Conservation (phyloP, 2,329 filamentous ascomycete species). For the Septoria petroselini region DNA sequence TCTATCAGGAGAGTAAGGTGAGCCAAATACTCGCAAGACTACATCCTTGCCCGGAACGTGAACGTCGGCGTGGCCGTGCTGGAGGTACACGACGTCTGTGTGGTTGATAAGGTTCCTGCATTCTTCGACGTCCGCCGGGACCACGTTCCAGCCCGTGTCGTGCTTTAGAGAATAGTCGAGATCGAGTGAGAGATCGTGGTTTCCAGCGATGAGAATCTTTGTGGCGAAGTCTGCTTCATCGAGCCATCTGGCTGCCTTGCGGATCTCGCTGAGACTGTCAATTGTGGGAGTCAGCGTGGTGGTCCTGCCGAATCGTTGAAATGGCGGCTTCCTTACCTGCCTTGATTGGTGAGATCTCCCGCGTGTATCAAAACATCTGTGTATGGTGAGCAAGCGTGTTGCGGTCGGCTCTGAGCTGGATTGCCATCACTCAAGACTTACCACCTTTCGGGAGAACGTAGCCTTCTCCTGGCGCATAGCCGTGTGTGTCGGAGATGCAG, state of each 20-base stretch:
- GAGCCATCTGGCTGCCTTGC: conserved; percentile 64
- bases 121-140: conserved; percentile 47
- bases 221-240: conserved; percentile 64
- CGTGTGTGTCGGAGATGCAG: conserved; percentile 65
- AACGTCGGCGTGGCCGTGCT: conserved; percentile 56
- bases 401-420: not conserved
- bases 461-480: conserved; percentile 6
- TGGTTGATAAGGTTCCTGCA: conserved; percentile 55
- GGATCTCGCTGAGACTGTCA: conserved; percentile 49
- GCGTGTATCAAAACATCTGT: conserved; percentile 72
- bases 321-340: conserved; percentile 39
- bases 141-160: conserved; percentile 24
- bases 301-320: too few relatives aligned
- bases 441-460: conserved; percentile 7
- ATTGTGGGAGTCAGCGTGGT: not conserved
- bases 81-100: conserved; percentile 61
- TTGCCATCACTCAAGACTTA: not conserved
- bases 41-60: conserved; percentile 60
- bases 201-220: conserved; percentile 72
- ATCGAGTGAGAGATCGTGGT: conserved; percentile 73
- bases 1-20: conserved; percentile 58
- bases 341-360: conserved; percentile 73
- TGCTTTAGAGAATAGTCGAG: conserved; percentile 32
- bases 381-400: conserved; percentile 42
- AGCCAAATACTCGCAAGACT: conserved; percentile 66